Percentiles rank a stretch among this genome's conserved stretches.
Evolutionary conservation across 768 basidiomycete species (phyloP).

Genomic region (Gautieria morchelliformis): DNA sequence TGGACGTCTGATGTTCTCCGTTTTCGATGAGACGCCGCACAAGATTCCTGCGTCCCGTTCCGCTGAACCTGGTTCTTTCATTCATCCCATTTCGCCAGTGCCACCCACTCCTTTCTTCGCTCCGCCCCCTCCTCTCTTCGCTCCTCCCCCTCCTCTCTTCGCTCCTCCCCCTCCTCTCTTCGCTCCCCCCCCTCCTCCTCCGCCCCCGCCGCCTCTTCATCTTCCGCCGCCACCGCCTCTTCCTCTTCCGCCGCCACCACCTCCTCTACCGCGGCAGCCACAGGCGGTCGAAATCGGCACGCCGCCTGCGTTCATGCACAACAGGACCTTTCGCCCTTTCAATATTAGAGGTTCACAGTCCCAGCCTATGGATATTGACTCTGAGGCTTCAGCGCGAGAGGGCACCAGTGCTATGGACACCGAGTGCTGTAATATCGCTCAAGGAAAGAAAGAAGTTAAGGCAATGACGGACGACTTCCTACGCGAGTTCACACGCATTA

Average conservation of each 20-base stretch:
- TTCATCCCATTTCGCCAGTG: neutral
- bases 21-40: conserved; percentile 37
- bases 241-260: conserved; percentile 12
- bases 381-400: conserved; percentile 9
- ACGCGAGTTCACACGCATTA: conserved; percentile 38
- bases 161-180: no score
- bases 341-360: conserved; percentile 1
- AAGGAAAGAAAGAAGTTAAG: conserved; percentile 41
- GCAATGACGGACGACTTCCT: conserved; percentile 42
- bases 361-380: conserved; percentile 12
- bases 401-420: neutral
- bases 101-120: conserved; percentile 10
- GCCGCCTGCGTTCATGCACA: conserved; percentile 6
- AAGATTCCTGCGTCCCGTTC: neutral
- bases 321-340: no score
- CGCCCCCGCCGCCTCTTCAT: no score
- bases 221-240: conserved; percentile 2
- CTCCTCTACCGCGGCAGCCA: conserved; percentile 15
- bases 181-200: no score
- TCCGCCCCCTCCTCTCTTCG: conserved; percentile 3
- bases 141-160: conserved; percentile 16
- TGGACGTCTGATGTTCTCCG: conserved; percentile 52
- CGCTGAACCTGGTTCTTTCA: neutral
- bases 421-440: conserved; percentile 35
- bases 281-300: conserved; percentile 8